These are phyloP conservation scores for Suhomyces yuchorum DNA, from an alignment of 1,139 yeast genomes.

Conservation along the genomic window DNA sequence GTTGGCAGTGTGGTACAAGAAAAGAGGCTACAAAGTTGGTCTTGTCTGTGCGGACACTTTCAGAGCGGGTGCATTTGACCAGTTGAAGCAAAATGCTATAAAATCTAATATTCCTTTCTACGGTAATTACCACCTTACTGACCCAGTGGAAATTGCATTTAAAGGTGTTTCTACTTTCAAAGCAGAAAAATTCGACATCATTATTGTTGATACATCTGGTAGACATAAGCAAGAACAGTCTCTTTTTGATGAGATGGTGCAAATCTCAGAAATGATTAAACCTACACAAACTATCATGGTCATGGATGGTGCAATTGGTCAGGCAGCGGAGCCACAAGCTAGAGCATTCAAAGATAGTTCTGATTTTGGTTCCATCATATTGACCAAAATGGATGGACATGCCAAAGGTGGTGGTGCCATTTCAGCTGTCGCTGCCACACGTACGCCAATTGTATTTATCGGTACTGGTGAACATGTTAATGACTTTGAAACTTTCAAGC, in stretches of 20 bases:
- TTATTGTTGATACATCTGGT: slow-evolving; percentile 97
- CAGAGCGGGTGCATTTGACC: slow-evolving; percentile 99
- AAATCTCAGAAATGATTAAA: slow-evolving; percentile 79
- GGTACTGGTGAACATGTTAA: slow-evolving; percentile 98
- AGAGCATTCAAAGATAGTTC: slow-evolving; percentile 91
- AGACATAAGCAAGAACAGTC: slow-evolving; percentile 95
- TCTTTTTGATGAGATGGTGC: slow-evolving; percentile 91
- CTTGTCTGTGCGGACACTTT: slow-evolving; percentile 98
- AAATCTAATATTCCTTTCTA: slow-evolving; percentile 92
- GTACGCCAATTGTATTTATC: slow-evolving; percentile 93
- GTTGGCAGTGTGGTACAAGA: slow-evolving; percentile 89
- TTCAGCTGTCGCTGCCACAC: slow-evolving; percentile 96
- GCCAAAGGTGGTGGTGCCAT: slow-evolving; percentile 99
- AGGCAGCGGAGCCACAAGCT: slow-evolving; percentile 96
- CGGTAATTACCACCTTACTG: slow-evolving; percentile 94
- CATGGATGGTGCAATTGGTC: slow-evolving; percentile 96
- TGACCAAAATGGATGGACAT: slow-evolving; percentile 98
- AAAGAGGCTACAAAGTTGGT: slow-evolving; percentile 93
- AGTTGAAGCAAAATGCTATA: slow-evolving; percentile 94
- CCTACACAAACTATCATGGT: slow-evolving; percentile 98
- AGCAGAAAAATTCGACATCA: slow-evolving; percentile 87
- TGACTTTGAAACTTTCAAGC: slow-evolving; percentile 90
- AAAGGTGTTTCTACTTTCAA: slow-evolving; percentile 93
- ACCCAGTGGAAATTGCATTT: slow-evolving; percentile 87
- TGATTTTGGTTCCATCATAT: slow-evolving; percentile 90